Base-by-base conservation (phyloP, 164 flowering plant species). In the Sextonia rubra region DNA sequence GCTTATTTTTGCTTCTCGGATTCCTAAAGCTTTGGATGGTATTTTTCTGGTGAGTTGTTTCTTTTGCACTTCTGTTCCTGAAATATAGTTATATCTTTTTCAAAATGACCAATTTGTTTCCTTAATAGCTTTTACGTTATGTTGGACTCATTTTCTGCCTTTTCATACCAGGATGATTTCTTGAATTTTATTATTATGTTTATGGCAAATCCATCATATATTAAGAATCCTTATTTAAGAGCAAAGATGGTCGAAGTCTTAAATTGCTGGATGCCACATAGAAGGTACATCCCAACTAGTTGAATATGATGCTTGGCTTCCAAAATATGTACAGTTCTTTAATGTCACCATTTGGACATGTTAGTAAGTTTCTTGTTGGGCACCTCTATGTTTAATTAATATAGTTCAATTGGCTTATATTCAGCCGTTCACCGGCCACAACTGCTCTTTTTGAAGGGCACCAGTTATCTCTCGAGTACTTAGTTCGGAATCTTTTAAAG, bases 181-280 rank as follows among this genome's bases (percentile, higher is more conserved):
- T 87, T 96, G 97, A 96, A 96, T 79, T 93, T 96, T 77, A 92
- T 93, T 67, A 96, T 96, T 72, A 96, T 93, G 95, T 96, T 96
- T 85, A 96, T 96, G 98, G 98, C 85, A 22, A 91, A 97, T 79
- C 93, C 98, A 12, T 74, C 93, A 0, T 91, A 73, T 77, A 85
- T 96, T 26, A 86, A 90, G 79, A 96, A 96, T 68, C 99, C 99
- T n/a, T 96, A 96, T 79, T 82, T 93, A 30, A 87, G 98, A 81
- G 94, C 99, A 64, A 96, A 96, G 85, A 96, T 96, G 99, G 99
- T 96, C 67, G 99, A 96, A 83, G 99, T 96, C 64, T 82, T 96
- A 78, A 96, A 90, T 75, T 87, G 94, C 77, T 96, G 98, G 99
- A 96, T 96, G 89, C 97, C 97, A 26, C 83, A 87, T 48, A 80